Base-by-base conservation (phyloP, 176 grass and related monocot species). In the Puccinellia tenuiflora region DNA sequence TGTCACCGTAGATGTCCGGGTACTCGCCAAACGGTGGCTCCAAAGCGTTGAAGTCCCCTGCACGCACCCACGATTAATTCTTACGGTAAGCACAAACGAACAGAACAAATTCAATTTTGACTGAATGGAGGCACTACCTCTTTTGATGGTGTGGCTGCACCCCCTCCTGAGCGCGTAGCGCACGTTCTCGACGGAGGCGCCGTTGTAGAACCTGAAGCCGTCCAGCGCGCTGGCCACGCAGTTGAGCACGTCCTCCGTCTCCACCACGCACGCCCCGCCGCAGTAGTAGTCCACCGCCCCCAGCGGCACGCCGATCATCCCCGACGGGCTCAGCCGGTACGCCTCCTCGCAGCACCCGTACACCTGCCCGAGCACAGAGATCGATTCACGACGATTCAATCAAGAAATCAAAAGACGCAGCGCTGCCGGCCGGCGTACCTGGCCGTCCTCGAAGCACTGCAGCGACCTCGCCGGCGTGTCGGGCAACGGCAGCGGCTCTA, bases 171-270 rank as follows among this genome's bases (percentile, higher is more conserved):
- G 89, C 5, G 81, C 81, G 76, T 79, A 85, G 18, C 72, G 85
- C 67, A 79, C 78, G 78, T 89, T 89, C 47, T 85, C 73, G 3
- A 91, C 68, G 68, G 89, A 75, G 38, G 92, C 89, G 59, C 92
- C 92, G 70, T 89, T 91, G 78, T 76, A 43, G 85, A 94, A 94
- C 20, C 59, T 45, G 84, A 94, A 91, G 74, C 79, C 87, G 75
- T 91, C 81, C 5, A 89, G 60, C 68, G 81, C 70, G 66, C 70
- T 86, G 45, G 85, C 89, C 12, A 94, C 89, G 65, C 92, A 94
- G 77, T 57, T 84, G 64, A 91, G 89, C 81, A 91, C 81, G 37
- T 89, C 81, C 86, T 89, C 82, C 59, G 89, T 91, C 89, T 94
- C 92, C 76, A 76, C 78, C 33, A 89, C 71, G 89, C 92, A 94